These are phyloP conservation scores for Eimeria sp. DNA, from an alignment of 169 alveolate genomes.

Conservation along the genomic window DNA sequence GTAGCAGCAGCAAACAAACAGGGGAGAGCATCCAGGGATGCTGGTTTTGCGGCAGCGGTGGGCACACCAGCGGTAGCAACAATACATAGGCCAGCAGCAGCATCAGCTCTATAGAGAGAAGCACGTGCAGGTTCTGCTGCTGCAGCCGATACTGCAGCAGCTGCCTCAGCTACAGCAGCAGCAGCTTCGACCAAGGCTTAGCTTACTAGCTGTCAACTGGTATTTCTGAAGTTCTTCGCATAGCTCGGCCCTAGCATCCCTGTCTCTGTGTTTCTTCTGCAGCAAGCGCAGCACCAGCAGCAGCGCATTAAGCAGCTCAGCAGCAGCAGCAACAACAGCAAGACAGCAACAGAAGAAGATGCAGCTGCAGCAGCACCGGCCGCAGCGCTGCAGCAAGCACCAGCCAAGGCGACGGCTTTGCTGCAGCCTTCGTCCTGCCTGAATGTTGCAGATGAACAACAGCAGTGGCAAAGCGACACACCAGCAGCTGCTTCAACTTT, in stretches of 20 bases:
- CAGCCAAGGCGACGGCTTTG: neutral
- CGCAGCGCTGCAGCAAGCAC: neutral
- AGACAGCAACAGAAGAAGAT: neutral
- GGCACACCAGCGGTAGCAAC: neutral
- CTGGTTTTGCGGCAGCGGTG: neutral
- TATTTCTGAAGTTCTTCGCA: conserved; percentile 34
- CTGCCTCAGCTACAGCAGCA: neutral
- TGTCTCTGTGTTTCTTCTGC: conserved; percentile 60
- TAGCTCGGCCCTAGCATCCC: neutral
- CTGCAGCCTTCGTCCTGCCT: neutral
- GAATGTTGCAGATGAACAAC: neutral
- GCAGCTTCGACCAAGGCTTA: neutral
- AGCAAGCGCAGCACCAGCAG: conserved; percentile 8
- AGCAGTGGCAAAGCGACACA: neutral
- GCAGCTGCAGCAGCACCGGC: neutral
- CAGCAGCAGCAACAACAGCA: neutral
- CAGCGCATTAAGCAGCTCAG: neutral
- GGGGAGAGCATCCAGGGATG: neutral
- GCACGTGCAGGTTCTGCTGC: neutral
- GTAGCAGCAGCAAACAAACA: conserved; percentile 17
- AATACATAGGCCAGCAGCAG: neutral
- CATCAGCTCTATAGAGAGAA: neutral
- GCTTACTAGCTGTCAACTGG: neutral
- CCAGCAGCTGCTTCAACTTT: conserved; percentile 45
- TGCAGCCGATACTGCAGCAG: neutral